Conservation (phyloP, 129 eudicot species). For the Mikania micrantha region DNA sequence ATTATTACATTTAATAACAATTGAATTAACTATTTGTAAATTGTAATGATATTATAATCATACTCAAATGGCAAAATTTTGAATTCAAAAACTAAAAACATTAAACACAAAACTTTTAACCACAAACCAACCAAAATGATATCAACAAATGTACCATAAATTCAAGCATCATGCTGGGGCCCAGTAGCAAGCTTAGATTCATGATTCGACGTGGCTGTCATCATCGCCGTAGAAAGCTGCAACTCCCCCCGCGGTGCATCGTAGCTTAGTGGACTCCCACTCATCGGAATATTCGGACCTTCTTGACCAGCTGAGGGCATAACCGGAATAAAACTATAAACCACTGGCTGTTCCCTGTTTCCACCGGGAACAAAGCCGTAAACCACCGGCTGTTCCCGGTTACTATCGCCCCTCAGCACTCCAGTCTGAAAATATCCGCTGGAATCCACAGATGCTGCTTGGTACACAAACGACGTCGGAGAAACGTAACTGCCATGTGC, state of each 20-base stretch:
- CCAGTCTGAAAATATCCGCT: conserved; percentile 9
- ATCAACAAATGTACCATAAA: conserved; percentile 20
- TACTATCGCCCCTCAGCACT: conserved; percentile 19
- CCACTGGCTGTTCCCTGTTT: conserved; percentile 54
- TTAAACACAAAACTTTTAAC: conserved; percentile 13
- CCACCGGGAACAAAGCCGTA: conserved; percentile 29
- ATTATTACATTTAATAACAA: neutral
- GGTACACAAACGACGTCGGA: neutral
- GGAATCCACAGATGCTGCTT: conserved; percentile 1
- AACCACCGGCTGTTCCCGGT: conserved; percentile 50
- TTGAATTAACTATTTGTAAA: no score
- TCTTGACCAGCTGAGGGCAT: conserved; percentile 25
- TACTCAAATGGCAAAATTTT: no score
- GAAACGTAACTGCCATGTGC: conserved; percentile 24
- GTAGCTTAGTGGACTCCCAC: conserved; percentile 30
- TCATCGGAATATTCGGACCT: conserved; percentile 24
- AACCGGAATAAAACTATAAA: conserved; percentile 37
- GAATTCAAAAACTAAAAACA: conserved; percentile 3
- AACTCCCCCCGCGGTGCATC: conserved; percentile 18
- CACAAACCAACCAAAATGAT: conserved; percentile 4
- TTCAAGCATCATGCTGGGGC: conserved; percentile 13
- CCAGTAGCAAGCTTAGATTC: conserved; percentile 16
- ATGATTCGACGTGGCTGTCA: conserved; percentile 17
- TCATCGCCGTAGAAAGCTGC: conserved; percentile 20
- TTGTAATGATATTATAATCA: no score